Percentiles rank a stretch among this genome's conserved stretches.
phyloP scores from a whole-genome alignment of 371 early-diverging fungal species.

The Umbelopsis sp. region DNA sequence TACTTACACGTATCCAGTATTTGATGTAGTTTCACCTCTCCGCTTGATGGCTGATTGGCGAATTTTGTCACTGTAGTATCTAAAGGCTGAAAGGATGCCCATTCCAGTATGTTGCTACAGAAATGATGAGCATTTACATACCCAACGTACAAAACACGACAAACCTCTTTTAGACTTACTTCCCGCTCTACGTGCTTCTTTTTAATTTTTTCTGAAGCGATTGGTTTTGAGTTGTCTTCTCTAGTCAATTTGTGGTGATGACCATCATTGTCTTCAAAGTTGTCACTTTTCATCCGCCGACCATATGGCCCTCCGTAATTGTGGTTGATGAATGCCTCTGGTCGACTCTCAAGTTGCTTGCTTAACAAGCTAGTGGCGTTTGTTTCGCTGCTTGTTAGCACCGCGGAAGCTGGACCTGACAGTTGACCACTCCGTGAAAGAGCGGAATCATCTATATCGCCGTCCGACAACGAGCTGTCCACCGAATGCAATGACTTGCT shows the following conservation, averaged over 20 bases:
- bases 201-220: slow-evolving; percentile 59
- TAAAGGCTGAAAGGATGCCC: slow-evolving; percentile 46
- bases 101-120: slow-evolving; percentile 17
- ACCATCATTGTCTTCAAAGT: not conserved
- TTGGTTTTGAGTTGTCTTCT: slow-evolving; percentile 54
- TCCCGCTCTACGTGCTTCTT: slow-evolving; percentile 45
- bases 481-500: slow-evolving; percentile 13
- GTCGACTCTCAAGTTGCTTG: slow-evolving; percentile 4
- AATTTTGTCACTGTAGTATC: slow-evolving; percentile 55
- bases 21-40: slow-evolving; percentile 29
- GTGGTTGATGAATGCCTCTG: not conserved
- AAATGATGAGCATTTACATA: not conserved
- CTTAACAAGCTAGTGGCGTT: not conserved
- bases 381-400: not conserved
- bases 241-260: slow-evolving; percentile 37
- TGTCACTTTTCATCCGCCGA: slow-evolving; percentile 6
- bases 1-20: slow-evolving; percentile 51
- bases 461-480: slow-evolving; percentile 3
- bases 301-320: not conserved
- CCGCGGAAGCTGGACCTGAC: not conserved
- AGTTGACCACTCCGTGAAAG: not conserved
- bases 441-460: slow-evolving; percentile 5
- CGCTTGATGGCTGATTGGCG: slow-evolving; percentile 39
- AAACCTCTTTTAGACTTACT: slow-evolving; percentile 20
- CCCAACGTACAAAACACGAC: not conserved